Conservation (phyloP, 352 stramenopile species). For the Phytophthora syringae region DNA sequence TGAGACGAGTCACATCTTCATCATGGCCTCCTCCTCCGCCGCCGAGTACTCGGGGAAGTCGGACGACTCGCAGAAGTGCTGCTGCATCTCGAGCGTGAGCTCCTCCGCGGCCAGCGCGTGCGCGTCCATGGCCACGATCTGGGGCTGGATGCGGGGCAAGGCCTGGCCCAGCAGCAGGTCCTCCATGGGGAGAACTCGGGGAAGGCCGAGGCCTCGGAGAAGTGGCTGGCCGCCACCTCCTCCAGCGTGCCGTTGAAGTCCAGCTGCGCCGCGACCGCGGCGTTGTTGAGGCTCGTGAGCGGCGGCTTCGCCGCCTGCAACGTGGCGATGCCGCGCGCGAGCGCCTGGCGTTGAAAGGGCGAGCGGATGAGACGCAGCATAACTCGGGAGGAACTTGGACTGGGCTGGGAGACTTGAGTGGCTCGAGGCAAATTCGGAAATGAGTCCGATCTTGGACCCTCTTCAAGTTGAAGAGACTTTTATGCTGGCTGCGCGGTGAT, state of each 20-base stretch:
- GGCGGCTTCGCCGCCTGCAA: slow-evolving; percentile 17
- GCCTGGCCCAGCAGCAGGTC: slow-evolving; percentile 55
- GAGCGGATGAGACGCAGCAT: slow-evolving; percentile 34
- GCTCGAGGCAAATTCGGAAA: slow-evolving; percentile 9
- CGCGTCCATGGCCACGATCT: slow-evolving; percentile 22
- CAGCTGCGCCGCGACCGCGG: slow-evolving; percentile 30
- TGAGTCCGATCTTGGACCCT: no score
- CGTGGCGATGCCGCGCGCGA: slow-evolving; percentile 12
- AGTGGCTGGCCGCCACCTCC: slow-evolving; percentile 52
- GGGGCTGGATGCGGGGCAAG: slow-evolving; percentile 24
- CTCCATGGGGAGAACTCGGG: slow-evolving; percentile 68
- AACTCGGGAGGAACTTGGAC: no score
- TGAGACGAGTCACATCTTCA: slow-evolving; percentile 26
- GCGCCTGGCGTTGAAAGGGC: slow-evolving; percentile 14
- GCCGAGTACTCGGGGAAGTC: slow-evolving; percentile 66
- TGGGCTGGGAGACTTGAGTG: slow-evolving; percentile 4
- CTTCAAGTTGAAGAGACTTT: slow-evolving; percentile 37
- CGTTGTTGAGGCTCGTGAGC: slow-evolving; percentile 39
- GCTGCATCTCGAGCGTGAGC: slow-evolving; percentile 45
- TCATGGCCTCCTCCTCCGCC: slow-evolving; percentile 61
- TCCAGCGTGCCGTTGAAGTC: slow-evolving; percentile 51
- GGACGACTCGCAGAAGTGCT: slow-evolving; percentile 62
- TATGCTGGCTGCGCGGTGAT: background rate
- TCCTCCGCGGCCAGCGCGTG: slow-evolving; percentile 43
- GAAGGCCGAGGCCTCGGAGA: slow-evolving; percentile 72